Base-by-base conservation (phyloP, 73 alveolate species). In the Symbiodinium pilosum region DNA sequence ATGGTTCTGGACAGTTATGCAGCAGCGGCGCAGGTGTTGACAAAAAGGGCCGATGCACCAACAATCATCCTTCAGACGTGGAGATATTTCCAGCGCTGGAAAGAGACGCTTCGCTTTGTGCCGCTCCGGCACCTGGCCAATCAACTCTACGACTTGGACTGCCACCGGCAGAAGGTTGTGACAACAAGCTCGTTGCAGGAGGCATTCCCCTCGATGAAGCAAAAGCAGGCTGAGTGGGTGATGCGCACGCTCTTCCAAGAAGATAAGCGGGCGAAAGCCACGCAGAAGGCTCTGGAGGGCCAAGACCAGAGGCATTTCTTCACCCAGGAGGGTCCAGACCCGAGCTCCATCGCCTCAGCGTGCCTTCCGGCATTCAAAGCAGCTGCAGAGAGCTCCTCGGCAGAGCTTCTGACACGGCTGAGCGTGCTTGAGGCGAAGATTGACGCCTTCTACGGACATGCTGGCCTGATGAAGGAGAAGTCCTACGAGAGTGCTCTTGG, bases 1-100 rank as follows among this genome's bases (percentile, higher is more conserved):
- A 88, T 88, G 95, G 95, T 88, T 34, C 43, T 88, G 73, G 95
- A 88, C 86, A 88, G 95, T 86, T 88, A 88, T 30, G 95, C 86
- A 34, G 86, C 86, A 40, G 95, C 95, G 32, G 95, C 95, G 21
- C 94, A 88, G 95, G 86, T 88, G 43, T 86, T 88, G 32, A 56
- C 71, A 3, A 88, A 88, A 44, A 88, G 95, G 44, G 95, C 95
- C 26, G 95, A 88, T 64, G 95, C 95, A 9, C 95, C 95, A 24
- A 88, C 95, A 69, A 88, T 88, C 51, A 51, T 88, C 32, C 39
- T 69, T 26, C 95, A 88, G 95, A 88, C 95, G 9, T 88, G 73
- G 73, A 86, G 95, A 40, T 88, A 88, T 28, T 30, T 88, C 75
- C 86, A 83, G 40, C 95, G 85, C 26, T 34, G 41, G 85, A 71